These are phyloP conservation scores for Malassezia restricta DNA, from an alignment of 1,284 basidiomycete species.

Conservation along the genomic window DNA sequence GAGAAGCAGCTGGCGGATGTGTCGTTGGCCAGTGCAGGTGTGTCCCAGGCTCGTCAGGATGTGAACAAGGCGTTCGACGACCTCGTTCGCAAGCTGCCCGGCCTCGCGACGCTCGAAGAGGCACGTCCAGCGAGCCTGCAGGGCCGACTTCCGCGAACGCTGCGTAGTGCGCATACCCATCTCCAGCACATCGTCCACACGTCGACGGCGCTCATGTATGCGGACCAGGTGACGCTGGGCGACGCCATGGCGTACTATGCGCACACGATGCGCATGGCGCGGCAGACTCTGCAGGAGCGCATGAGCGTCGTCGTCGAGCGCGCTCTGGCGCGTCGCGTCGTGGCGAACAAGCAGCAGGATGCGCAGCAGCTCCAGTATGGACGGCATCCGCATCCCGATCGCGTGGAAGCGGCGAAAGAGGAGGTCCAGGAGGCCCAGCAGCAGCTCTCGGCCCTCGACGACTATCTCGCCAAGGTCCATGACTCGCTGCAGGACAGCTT, in stretches of 20 bases:
- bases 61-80: constrained; percentile 10
- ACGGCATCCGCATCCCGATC: constrained; percentile 20
- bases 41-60: constrained; percentile 1
- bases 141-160: constrained; percentile 3
- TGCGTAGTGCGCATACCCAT: constrained; percentile 4
- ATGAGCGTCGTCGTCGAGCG: constrained; percentile 39
- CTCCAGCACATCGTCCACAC: not conserved
- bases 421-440: constrained; percentile 34
- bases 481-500: constrained; percentile 24
- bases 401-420: constrained; percentile 30
- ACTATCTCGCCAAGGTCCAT: constrained; percentile 23
- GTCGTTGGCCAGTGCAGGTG: not conserved
- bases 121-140: not conserved
- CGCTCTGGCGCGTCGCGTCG: constrained; percentile 25
- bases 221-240: constrained; percentile 20
- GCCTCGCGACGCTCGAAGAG: constrained; percentile 14
- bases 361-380: constrained; percentile 27
- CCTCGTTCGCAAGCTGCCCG: constrained; percentile 6
- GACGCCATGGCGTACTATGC: constrained; percentile 35
- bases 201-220: not conserved
- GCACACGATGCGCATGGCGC: constrained; percentile 32
- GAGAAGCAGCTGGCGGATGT: constrained; percentile 11
- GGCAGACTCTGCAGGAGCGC: constrained; percentile 33
- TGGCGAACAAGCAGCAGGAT: constrained; percentile 27
- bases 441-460: constrained; percentile 23